Percentiles rank a stretch among this genome's conserved stretches.
These are phyloP conservation scores for Physcomitrium patens DNA, from an alignment of 225 moss, liverwort and hornwort genomes.

Conservation along the genomic window DNA sequence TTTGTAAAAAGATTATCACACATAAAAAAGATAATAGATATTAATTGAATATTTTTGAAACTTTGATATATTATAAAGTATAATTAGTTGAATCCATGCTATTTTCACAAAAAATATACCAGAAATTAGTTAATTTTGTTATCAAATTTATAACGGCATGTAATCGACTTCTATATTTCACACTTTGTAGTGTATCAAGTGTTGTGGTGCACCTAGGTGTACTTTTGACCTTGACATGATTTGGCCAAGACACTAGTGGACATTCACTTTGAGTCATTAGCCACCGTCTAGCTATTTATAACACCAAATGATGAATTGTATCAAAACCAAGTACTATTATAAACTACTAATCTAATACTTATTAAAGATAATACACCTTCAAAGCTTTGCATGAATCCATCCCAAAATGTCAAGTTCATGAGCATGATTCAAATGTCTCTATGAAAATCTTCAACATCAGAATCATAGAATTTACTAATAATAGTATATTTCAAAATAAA, in stretches of 20 bases:
- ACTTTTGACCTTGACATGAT: conserved; percentile 64
- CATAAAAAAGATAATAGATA: too few species aligned
- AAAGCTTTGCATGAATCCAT: neutral
- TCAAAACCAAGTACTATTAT: conserved; percentile 25
- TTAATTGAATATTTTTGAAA: too few species aligned
- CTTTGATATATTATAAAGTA: too few species aligned
- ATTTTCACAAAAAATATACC: too few species aligned
- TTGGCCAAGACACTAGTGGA: conserved; percentile 61
- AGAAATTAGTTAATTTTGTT: too few species aligned
- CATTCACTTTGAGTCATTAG: conserved; percentile 84
- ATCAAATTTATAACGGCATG: conserved; percentile 13
- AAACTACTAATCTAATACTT: conserved; percentile 13
- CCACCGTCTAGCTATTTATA: conserved; percentile 85
- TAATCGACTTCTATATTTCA: conserved; percentile 48
- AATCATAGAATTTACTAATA: too few species aligned
- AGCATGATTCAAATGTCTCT: too few species aligned
- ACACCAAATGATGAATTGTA: conserved; percentile 31
- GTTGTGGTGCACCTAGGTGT: conserved; percentile 60
- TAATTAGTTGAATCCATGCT: too few species aligned
- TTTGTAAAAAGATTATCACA: too few species aligned
- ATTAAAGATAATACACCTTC: conserved; percentile 19
- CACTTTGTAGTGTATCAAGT: conserved; percentile 78
- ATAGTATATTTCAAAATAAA: conserved; percentile 2
- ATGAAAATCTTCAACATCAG: too few species aligned
- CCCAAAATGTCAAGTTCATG: too few species aligned